Conservation (phyloP, 495 filamentous ascomycete species). For the Talaromyces borbonicus region DNA sequence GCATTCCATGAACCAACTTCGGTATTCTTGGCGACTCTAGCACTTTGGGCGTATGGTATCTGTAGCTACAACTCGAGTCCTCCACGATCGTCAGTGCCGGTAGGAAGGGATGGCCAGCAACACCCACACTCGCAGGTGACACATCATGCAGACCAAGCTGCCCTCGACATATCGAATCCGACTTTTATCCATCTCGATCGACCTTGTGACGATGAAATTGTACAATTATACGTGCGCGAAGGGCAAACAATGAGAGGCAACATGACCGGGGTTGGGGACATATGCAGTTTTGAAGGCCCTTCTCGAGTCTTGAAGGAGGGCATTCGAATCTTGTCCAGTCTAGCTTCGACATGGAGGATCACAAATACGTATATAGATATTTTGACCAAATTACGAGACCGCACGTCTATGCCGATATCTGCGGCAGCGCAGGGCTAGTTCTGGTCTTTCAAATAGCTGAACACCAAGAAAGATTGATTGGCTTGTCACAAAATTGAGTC, state of each 20-base stretch:
- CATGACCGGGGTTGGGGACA: slow-evolving; percentile 40
- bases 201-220: slow-evolving; percentile 44
- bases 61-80: slow-evolving; percentile 13
- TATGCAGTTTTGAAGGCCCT: slow-evolving; percentile 34
- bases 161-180: slow-evolving; percentile 12
- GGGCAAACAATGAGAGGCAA: slow-evolving; percentile 38
- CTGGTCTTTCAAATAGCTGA: neutral
- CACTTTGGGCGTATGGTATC: slow-evolving; percentile 43
- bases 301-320: slow-evolving; percentile 30
- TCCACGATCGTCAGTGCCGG: neutral
- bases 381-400: slow-evolving; percentile 21
- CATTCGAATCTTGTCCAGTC: slow-evolving; percentile 26
- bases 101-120: neutral
- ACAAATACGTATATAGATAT: slow-evolving; percentile 24
- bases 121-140: too few species aligned
- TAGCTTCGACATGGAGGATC: slow-evolving; percentile 29
- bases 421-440: neutral
- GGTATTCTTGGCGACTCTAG: slow-evolving; percentile 36
- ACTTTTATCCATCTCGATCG: slow-evolving; percentile 40
- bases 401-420: neutral
- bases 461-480: neutral
- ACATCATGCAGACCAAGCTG: slow-evolving; percentile 2
- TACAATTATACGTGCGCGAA: slow-evolving; percentile 40
- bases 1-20: slow-evolving; percentile 43
- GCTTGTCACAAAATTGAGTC: neutral